These are phyloP conservation scores for Dryas drummondii DNA, from an alignment of 306 rosid species.

Conservation along the genomic window DNA sequence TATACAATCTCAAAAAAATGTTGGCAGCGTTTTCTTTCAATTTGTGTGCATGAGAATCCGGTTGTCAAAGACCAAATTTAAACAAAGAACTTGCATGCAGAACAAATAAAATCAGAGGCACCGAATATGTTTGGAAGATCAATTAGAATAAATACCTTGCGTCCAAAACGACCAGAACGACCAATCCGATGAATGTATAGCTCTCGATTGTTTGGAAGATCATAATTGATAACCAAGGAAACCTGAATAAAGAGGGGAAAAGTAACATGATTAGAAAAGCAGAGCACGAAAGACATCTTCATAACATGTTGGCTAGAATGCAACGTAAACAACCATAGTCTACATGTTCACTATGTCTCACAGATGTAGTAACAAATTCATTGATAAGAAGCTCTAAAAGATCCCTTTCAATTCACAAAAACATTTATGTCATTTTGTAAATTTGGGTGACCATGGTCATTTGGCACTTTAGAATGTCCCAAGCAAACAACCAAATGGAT, in stretches of 20 bases:
- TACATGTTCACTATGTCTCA: background rate
- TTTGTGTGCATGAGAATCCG: too few relatives aligned
- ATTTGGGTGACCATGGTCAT: background rate
- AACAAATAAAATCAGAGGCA: too few relatives aligned
- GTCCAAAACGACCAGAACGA: slow-evolving; percentile 98
- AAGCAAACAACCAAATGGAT: background rate
- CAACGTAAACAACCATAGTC: background rate
- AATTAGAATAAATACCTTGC: slow-evolving; percentile 60
- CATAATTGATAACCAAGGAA: slow-evolving; percentile 89
- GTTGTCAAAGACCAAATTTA: too few relatives aligned
- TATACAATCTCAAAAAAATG: too few relatives aligned
- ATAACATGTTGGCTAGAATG: background rate
- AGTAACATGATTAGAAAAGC: slow-evolving; percentile 11
- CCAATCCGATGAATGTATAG: slow-evolving; percentile 97
- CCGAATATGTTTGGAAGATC: too few relatives aligned
- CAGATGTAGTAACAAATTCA: background rate
- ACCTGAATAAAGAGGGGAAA: slow-evolving; percentile 48
- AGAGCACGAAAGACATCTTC: background rate
- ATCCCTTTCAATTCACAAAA: background rate
- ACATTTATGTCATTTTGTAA: background rate
- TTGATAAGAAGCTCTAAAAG: background rate
- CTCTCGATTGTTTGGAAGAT: slow-evolving; percentile 98
- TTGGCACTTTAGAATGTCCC: background rate
- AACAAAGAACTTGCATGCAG: too few relatives aligned
- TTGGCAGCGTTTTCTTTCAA: too few relatives aligned